Percentiles rank a stretch among this genome's conserved stretches.
Conservation (phyloP, 768 basidiomycete species). For the Leccinum arenicola region DNA sequence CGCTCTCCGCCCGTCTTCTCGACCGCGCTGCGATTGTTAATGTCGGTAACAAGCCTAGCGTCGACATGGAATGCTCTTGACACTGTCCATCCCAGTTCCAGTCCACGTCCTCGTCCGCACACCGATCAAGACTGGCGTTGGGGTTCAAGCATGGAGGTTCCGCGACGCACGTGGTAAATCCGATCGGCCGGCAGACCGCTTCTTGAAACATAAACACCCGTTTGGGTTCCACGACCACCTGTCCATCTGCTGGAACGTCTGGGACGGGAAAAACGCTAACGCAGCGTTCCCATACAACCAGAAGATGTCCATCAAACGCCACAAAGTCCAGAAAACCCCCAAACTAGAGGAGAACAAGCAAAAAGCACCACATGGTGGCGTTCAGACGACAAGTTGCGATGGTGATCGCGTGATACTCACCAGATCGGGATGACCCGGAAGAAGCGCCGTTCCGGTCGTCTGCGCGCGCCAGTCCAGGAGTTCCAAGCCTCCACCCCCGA, state of each 20-base stretch:
- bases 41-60: conserved; percentile 6
- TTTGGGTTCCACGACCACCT: conserved; percentile 17
- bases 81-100: neutral
- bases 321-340: conserved; percentile 26
- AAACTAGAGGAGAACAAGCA: conserved; percentile 11
- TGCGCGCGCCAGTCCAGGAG: conserved; percentile 28
- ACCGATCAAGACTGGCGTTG: neutral
- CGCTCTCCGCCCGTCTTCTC: conserved; percentile 4
- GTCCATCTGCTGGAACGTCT: conserved; percentile 20
- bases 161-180: conserved; percentile 26
- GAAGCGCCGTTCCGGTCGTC: conserved; percentile 24
- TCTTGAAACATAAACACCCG: conserved; percentile 30
- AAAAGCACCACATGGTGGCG: neutral
- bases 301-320: conserved; percentile 20
- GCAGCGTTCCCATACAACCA: conserved; percentile 29
- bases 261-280: conserved; percentile 28
- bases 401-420: conserved; percentile 8
- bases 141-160: neutral
- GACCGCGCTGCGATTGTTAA: conserved; percentile 28
- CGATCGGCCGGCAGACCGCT: conserved; percentile 20
- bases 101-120: neutral
- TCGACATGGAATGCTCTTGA: neutral
- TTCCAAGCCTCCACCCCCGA: conserved; percentile 22
- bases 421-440: conserved; percentile 21
- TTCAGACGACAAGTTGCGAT: neutral